These are phyloP conservation scores for Ophiostoma populinum DNA, from an alignment of 2,329 filamentous ascomycete species.

Conservation along the genomic window DNA sequence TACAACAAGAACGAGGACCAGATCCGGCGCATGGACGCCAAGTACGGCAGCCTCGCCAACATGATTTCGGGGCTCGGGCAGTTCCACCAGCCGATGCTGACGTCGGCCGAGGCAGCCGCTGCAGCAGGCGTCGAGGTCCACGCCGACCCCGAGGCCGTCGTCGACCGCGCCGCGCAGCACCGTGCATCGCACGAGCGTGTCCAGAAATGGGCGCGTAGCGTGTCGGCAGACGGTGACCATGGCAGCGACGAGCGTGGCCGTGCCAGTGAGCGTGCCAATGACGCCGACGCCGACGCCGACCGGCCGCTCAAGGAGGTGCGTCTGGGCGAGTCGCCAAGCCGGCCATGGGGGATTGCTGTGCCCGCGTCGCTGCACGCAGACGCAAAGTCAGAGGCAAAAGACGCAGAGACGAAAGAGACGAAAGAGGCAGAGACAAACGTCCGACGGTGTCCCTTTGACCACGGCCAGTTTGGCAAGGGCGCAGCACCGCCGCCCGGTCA, in stretches of 20 bases:
- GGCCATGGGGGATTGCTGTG: conserved; percentile 83
- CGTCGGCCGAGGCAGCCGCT: conserved; percentile 26
- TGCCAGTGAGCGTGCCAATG: not conserved
- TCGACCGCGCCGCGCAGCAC: conserved; percentile 18
- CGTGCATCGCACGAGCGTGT: conserved; percentile 51
- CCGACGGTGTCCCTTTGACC: conserved; percentile 39
- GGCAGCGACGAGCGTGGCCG: conserved; percentile 1
- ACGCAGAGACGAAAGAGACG: conserved; percentile 5
- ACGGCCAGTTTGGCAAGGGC: conserved; percentile 15
- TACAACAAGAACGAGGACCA: conserved; percentile 79
- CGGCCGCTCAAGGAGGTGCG: conserved; percentile 72
- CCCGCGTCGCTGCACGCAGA: conserved; percentile 28
- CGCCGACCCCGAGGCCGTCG: not conserved
- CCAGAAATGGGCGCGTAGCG: conserved; percentile 68
- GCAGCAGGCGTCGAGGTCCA: not conserved
- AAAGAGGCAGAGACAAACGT: conserved; percentile 3
- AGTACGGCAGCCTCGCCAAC: conserved; percentile 79
- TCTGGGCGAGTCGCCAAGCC: conserved; percentile 83
- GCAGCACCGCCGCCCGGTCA: conserved; percentile 5
- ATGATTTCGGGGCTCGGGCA: conserved; percentile 86
- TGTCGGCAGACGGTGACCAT: conserved; percentile 33
- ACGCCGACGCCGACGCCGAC: conserved; percentile 19
- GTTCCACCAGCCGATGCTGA: conserved; percentile 77
- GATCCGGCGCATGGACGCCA: conserved; percentile 76
- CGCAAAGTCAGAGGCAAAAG: conserved; percentile 13